A percentile compares a stretch with the other conserved stretches of the same genome.
Evolutionary conservation across 1,284 basidiomycete species (phyloP).

Genomic region (Leucocoprinus gongylophorus): DNA sequence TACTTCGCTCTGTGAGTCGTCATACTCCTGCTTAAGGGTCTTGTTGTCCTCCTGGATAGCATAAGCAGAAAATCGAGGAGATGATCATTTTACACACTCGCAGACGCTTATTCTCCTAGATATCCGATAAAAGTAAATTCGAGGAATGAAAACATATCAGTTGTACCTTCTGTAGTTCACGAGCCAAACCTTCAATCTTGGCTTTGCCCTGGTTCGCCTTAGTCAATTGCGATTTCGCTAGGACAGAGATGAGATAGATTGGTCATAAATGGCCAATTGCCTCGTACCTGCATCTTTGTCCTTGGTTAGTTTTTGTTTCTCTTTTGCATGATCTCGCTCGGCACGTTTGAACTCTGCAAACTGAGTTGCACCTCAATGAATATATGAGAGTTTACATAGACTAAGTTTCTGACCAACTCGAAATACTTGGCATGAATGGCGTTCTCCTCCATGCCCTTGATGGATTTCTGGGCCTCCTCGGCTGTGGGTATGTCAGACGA

Average conservation of each 20-base stretch:
- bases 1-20: conserved; percentile 77
- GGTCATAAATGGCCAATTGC: conserved; percentile 12
- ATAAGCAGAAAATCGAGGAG: conserved; percentile 8
- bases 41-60: conserved; percentile 68
- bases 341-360: conserved; percentile 77
- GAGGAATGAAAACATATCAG: conserved; percentile 16
- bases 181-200: conserved; percentile 81
- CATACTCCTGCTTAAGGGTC: conserved; percentile 66
- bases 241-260: conserved; percentile 12
- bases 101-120: conserved; percentile 76
- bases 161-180: conserved; percentile 75
- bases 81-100: conserved; percentile 44
- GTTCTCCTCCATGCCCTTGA: conserved; percentile 71
- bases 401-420: conserved; percentile 52
- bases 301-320: conserved; percentile 79
- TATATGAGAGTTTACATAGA: conserved; percentile 9
- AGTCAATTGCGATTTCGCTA: conserved; percentile 74
- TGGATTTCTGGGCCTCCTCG: conserved; percentile 76
- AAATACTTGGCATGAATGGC: conserved; percentile 77
- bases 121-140: conserved; percentile 6
- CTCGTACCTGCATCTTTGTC: conserved; percentile 76
- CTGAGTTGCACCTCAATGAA: conserved; percentile 31
- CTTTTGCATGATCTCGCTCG: conserved; percentile 79
- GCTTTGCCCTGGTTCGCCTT: conserved; percentile 80
- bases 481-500: conserved; percentile 38